These are phyloP conservation scores for Syncephalastrum sp. DNA, from an alignment of 371 early-diverging fungal species.

Conservation along the genomic window DNA sequence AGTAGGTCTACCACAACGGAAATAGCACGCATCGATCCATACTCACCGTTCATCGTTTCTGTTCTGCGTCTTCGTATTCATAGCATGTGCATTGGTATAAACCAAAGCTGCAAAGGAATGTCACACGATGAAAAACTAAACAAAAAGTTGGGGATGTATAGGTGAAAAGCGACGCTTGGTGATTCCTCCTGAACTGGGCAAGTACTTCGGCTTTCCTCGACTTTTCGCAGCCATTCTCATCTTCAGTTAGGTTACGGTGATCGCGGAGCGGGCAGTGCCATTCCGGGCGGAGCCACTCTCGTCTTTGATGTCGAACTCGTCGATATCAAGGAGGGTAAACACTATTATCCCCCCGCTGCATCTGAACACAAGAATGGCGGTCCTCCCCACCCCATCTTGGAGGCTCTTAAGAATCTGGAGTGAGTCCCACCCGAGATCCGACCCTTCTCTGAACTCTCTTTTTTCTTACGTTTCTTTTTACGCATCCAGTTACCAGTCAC, in stretches of 20 bases:
- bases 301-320: slow-evolving; percentile 70
- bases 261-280: slow-evolving; percentile 55
- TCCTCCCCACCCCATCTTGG: not conserved
- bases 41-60: not conserved
- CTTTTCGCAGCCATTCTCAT: not conserved
- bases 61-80: not conserved
- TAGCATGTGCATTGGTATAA: slow-evolving; percentile 73
- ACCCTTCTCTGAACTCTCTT: not conserved
- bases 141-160: too few relatives aligned
- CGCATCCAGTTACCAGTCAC: slow-evolving; percentile 4
- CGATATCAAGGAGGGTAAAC: slow-evolving; percentile 46
- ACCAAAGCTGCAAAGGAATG: too few relatives aligned
- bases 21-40: not conserved
- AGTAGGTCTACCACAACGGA: slow-evolving; percentile 27
- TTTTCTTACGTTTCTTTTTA: not conserved
- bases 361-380: not conserved
- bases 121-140: too few relatives aligned
- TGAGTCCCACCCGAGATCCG: not conserved
- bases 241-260: slow-evolving; percentile 48
- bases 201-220: slow-evolving; percentile 4
- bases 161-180: slow-evolving; percentile 78
- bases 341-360: not conserved
- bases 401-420: slow-evolving; percentile 8
- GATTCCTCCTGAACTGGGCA: slow-evolving; percentile 74
- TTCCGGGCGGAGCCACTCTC: slow-evolving; percentile 60